Percentiles rank a stretch among this genome's conserved stretches.
These are phyloP conservation scores for Beauveria rudraprayagi DNA, from an alignment of 2,329 filamentous ascomycete genomes.

Conservation along the genomic window DNA sequence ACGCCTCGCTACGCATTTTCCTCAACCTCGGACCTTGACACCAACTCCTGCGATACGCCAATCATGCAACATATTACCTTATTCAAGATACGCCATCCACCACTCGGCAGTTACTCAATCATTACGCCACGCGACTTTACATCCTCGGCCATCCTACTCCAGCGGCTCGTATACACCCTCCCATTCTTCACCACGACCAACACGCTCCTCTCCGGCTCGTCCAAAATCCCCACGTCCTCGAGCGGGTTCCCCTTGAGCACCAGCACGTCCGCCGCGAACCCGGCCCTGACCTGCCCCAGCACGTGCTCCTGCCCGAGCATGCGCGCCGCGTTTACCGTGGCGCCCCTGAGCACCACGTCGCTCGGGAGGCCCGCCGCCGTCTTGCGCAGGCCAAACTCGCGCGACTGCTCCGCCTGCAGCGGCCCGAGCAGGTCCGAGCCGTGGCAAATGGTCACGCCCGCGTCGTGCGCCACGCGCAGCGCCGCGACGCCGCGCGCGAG, in stretches of 20 bases:
- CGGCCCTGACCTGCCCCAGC: constrained; percentile 42
- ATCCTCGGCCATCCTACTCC: constrained; percentile 17
- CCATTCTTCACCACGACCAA: constrained; percentile 49
- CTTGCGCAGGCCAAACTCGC: constrained; percentile 24
- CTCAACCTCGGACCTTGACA: neutral
- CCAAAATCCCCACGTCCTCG: constrained; percentile 45
- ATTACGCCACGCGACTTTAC: neutral
- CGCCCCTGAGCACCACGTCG: constrained; percentile 21
- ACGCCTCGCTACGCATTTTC: neutral
- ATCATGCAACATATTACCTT: neutral
- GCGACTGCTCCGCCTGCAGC: constrained; percentile 23
- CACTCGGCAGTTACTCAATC: neutral
- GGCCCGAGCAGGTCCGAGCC: constrained; percentile 34
- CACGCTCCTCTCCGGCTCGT: constrained; percentile 37
- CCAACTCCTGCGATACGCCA: neutral
- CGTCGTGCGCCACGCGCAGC: constrained; percentile 40
- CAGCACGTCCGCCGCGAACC: constrained; percentile 45
- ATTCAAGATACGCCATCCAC: neutral
- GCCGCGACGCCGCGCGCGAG: constrained; percentile 37
- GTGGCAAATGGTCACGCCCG: constrained; percentile 47
- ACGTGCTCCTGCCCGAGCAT: constrained; percentile 37
- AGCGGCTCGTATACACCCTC: constrained; percentile 23
- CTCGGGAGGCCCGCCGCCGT: constrained; percentile 16
- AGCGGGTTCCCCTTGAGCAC: constrained; percentile 45
- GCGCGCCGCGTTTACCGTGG: constrained; percentile 40